Base-by-base conservation (phyloP, 768 basidiomycete species). In the Leccinellum luteum region DNA sequence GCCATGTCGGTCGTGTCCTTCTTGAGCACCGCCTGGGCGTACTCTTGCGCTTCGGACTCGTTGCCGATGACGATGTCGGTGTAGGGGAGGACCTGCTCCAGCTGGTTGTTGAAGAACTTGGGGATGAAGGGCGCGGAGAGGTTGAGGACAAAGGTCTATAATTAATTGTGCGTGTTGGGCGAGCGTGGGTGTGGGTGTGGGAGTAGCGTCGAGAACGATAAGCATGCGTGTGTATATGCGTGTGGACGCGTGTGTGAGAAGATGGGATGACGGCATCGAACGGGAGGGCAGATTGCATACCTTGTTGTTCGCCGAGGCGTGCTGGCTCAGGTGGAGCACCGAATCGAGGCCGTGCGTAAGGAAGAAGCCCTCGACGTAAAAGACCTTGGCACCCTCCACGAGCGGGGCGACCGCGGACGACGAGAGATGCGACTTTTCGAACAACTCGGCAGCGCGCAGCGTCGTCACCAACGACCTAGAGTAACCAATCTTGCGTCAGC, bases 341-440 rank as follows among this genome's bases (percentile, higher is more conserved):
- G 83, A 80, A 55, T 85, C 84, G 56, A 82, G 70, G 47, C 97
- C 96, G 70, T 99, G 96, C 17, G 96, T 96, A 58, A 98, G 82
- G 86, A 99, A 98, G 80, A 89, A 99, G 8, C 96, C 96, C 68
- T 94, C 96, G 59, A 98, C 85, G 78, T 99, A 99, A 80, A 83
- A 97, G 71, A 83, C 82, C 69, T 90, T 87, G 57, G 95, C 96
- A 48, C 77, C 81, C 6, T 90, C 81, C 67, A 98, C 79, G 63
- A 94, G 77, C 31, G 86, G 81, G 27, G 90, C 86, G 61, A 98
- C 85, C 52, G 78, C 74, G 14, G 89, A 80, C 9, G 91, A 87
- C 9, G 82, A 79, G 45, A 99, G 81, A 75, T 98, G 93, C 4
- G 86, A 78, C 57, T 82, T 79, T 13, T 89, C 85, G 74, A 97